phyloP scores from a whole-genome alignment of 257 asterid genomes.

The Solanum paucissectum region DNA sequence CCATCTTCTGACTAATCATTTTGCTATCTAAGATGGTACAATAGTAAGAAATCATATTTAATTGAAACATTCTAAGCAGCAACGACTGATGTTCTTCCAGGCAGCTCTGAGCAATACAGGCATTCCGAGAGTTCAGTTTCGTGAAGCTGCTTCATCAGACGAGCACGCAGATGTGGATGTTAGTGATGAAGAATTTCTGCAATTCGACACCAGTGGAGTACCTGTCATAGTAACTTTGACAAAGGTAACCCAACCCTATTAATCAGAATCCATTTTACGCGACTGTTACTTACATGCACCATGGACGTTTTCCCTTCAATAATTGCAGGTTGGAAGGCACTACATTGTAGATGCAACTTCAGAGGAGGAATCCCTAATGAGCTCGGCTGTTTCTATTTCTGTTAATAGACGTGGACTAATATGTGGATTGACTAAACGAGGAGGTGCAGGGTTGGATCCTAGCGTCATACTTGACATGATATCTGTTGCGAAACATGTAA shows the following conservation, averaged over 20 bases:
- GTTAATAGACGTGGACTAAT: conserved; percentile 57
- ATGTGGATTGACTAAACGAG: conserved; percentile 78
- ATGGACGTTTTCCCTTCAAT: background rate
- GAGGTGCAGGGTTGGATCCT: conserved; percentile 72
- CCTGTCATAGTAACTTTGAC: conserved; percentile 78
- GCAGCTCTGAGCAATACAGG: conserved; percentile 84
- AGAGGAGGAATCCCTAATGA: conserved; percentile 95
- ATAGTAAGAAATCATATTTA: background rate
- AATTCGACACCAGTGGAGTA: conserved; percentile 64
- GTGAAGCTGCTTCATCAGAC: conserved; percentile 36
- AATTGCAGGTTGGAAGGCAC: conserved; percentile 65
- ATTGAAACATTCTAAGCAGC: background rate
- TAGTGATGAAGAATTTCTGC: conserved; percentile 73
- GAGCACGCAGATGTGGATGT: conserved; percentile 79
- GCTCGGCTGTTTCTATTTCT: conserved; percentile 74
- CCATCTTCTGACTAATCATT: background rate
- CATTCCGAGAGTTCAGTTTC: conserved; percentile 70
- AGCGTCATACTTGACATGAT: conserved; percentile 71
- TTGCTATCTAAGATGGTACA: background rate
- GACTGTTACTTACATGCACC: background rate
- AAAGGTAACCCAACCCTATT: conserved; percentile 33
- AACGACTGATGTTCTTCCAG: conserved; percentile 16
- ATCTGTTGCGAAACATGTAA: conserved; percentile 58
- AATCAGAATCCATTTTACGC: background rate
- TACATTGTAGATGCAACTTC: conserved; percentile 77